These are phyloP conservation scores for Pythium apleroticum DNA, from an alignment of 352 stramenopile genomes.

Conservation along the genomic window DNA sequence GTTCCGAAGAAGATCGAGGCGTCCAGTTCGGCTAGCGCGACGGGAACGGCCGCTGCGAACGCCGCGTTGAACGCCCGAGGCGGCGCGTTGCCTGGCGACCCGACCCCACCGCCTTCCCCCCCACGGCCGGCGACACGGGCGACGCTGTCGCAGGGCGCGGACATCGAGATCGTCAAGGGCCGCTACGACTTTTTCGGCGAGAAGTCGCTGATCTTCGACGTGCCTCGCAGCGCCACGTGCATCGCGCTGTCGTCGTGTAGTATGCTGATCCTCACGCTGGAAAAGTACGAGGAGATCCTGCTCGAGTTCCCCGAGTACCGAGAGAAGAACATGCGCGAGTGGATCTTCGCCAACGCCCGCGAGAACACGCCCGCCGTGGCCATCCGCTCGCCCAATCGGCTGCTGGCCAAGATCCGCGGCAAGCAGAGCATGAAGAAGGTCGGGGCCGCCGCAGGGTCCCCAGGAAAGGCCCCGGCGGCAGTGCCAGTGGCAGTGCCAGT, in stretches of 20 bases:
- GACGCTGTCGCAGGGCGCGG: slow-evolving; percentile 10
- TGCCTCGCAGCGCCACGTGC: slow-evolving; percentile 44
- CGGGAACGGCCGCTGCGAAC: not conserved
- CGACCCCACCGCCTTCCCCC: not conserved
- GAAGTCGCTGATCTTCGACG: slow-evolving; percentile 43
- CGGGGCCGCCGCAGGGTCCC: no score
- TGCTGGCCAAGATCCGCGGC: not conserved
- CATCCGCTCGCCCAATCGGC: slow-evolving; percentile 1
- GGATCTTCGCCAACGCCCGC: slow-evolving; percentile 34
- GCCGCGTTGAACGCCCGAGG: not conserved
- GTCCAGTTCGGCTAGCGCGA: not conserved
- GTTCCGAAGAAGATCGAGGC: slow-evolving; percentile 12
- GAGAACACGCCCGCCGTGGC: slow-evolving; percentile 21
- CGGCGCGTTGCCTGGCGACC: not conserved
- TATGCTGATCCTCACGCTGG: slow-evolving; percentile 46
- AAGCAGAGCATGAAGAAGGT: slow-evolving; percentile 60
- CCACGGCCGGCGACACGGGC: not conserved
- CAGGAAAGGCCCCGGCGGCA: no score
- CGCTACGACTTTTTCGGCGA: slow-evolving; percentile 50
- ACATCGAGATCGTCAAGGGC: slow-evolving; percentile 41
- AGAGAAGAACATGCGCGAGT: slow-evolving; percentile 45
- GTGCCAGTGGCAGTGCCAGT: not conserved
- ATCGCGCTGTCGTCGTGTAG: slow-evolving; percentile 41
- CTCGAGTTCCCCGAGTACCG: slow-evolving; percentile 52
- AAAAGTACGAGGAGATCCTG: slow-evolving; percentile 45